Evolutionary conservation across 2,329 filamentous ascomycete genomes (phyloP).

Genomic region (Talaromyces sp.): DNA sequence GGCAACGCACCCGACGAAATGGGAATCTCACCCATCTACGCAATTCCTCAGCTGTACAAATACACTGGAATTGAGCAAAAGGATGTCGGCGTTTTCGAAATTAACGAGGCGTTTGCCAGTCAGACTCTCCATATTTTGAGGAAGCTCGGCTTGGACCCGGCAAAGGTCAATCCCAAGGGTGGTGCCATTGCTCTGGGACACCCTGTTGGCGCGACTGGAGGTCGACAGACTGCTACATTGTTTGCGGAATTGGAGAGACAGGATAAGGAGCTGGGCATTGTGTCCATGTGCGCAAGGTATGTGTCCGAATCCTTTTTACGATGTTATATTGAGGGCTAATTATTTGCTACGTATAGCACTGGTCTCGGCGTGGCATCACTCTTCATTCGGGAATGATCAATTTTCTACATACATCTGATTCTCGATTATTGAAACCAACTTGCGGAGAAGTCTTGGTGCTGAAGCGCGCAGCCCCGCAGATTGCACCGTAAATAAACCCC

Average conservation of each 20-base stretch:
- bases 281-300: slow-evolving; percentile 72
- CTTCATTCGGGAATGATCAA: slow-evolving; percentile 12
- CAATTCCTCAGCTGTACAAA: slow-evolving; percentile 69
- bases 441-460: neutral
- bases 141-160: slow-evolving; percentile 57
- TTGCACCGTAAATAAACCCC: neutral
- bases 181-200: slow-evolving; percentile 90
- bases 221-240: slow-evolving; percentile 84
- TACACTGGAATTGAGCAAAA: slow-evolving; percentile 70
- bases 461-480: neutral
- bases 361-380: slow-evolving; percentile 13
- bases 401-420: neutral
- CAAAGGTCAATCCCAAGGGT: slow-evolving; percentile 78
- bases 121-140: slow-evolving; percentile 90
- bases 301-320: neutral
- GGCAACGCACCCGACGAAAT: slow-evolving; percentile 88
- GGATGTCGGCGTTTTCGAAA: slow-evolving; percentile 81
- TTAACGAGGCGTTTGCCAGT: slow-evolving; percentile 93
- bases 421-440: neutral
- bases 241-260: slow-evolving; percentile 72
- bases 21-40: slow-evolving; percentile 65
- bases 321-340: neutral
- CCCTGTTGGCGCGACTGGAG: slow-evolving; percentile 80
- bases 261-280: slow-evolving; percentile 83
- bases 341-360: neutral